phyloP scores from a whole-genome alignment of 345 rosid genomes.

The Salix koriyanagi region DNA sequence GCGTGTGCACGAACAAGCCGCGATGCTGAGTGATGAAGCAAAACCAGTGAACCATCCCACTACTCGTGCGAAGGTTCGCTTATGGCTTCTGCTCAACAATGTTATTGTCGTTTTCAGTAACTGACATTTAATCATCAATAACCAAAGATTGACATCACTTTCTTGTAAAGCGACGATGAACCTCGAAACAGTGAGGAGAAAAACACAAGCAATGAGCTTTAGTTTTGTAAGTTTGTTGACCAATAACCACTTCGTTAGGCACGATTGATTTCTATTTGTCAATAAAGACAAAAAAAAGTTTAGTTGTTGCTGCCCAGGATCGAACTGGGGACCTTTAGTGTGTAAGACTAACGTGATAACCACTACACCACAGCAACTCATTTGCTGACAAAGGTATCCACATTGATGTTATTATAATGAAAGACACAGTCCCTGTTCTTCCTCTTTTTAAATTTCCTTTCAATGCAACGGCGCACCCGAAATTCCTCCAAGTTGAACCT shows the following conservation, averaged over 20 bases:
- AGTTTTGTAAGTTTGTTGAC: no score
- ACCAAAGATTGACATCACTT: background rate
- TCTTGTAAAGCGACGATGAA: no score
- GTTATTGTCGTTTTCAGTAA: background rate
- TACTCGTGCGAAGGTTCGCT: background rate
- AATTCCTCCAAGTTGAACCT: no score
- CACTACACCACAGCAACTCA: constrained; percentile 51
- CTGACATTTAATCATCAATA: background rate
- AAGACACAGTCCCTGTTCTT: no score
- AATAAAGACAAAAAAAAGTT: background rate
- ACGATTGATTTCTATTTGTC: no score
- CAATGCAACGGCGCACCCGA: no score
- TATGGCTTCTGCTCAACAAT: background rate
- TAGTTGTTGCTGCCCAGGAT: constrained; percentile 49
- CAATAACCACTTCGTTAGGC: no score
- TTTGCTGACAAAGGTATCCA: accelerated
- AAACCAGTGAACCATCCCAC: background rate
- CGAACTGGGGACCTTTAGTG: constrained; percentile 51
- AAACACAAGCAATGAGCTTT: background rate
- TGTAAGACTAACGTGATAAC: constrained; percentile 55
- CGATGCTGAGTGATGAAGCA: background rate
- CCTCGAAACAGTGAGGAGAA: no score
- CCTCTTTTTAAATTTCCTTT: no score
- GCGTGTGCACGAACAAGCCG: background rate
- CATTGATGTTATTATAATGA: accelerated